Conservation (phyloP, 225 moss, liverwort and hornwort genomes). For the Neckera pumila region DNA sequence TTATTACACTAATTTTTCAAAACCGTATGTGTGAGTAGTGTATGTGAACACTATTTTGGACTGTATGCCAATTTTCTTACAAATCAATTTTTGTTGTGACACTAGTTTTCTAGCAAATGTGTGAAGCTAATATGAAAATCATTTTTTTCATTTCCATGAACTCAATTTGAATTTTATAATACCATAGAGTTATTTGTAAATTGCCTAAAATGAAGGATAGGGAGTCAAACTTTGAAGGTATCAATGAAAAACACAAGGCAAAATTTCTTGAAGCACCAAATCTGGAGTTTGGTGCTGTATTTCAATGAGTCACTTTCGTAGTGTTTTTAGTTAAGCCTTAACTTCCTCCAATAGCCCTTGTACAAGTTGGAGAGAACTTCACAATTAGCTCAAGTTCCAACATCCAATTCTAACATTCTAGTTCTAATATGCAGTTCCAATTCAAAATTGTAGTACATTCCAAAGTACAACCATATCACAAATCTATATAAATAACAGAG, state of each 20-base stretch:
- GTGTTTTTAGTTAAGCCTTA: too few relatives aligned
- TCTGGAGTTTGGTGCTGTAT: not conserved
- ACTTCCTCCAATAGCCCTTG: fast-evolving
- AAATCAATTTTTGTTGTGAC: not conserved
- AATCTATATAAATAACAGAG: not conserved
- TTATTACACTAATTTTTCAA: too few relatives aligned
- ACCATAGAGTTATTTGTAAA: not conserved
- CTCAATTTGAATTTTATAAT: not conserved
- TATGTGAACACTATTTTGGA: not conserved
- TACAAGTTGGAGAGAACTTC: not conserved
- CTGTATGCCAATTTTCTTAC: not conserved
- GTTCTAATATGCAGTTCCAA: not conserved
- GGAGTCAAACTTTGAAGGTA: fast-evolving
- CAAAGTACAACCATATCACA: too few relatives aligned
- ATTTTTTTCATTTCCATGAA: not conserved
- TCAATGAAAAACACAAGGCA: fast-evolving
- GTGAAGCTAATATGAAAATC: fast-evolving
- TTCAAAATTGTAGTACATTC: too few relatives aligned
- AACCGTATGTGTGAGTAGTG: too few relatives aligned
- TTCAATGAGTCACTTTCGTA: not conserved
- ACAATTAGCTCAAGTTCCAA: not conserved
- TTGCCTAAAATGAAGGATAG: not conserved
- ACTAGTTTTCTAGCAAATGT: not conserved
- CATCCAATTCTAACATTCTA: not conserved
- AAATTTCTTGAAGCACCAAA: not conserved